These are phyloP conservation scores for Akanthomyces muscarius DNA, from an alignment of 2,329 filamentous ascomycete species.

Conservation along the genomic window DNA sequence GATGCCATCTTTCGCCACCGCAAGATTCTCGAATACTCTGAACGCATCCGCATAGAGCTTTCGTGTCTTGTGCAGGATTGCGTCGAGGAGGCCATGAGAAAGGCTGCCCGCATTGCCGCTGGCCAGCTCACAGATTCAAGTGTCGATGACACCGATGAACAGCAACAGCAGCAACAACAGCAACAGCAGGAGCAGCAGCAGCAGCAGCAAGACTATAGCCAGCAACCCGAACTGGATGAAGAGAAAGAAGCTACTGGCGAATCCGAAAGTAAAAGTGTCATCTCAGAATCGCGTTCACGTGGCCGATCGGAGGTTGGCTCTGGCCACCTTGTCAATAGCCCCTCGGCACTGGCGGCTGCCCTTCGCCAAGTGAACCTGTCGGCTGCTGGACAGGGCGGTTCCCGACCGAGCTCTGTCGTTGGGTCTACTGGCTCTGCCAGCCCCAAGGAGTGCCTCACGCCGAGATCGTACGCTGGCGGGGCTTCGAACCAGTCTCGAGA, in stretches of 20 bases:
- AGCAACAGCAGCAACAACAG: not conserved
- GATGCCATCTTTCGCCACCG: constrained; percentile 90
- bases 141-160: constrained; percentile 46
- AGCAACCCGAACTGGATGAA: not conserved
- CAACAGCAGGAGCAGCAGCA: not conserved
- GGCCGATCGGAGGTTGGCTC: constrained; percentile 43
- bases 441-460: constrained; percentile 85
- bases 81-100: constrained; percentile 85
- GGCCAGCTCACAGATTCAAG: constrained; percentile 79
- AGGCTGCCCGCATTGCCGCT: constrained; percentile 82
- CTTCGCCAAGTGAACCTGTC: constrained; percentile 40
- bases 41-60: constrained; percentile 92
- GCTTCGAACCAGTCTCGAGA: constrained; percentile 54
- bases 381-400: constrained; percentile 24
- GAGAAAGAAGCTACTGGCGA: constrained; percentile 30
- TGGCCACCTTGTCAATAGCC: constrained; percentile 28
- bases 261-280: constrained; percentile 22
- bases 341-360: constrained; percentile 54
- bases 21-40: constrained; percentile 90
- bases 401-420: constrained; percentile 51
- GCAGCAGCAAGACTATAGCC: constrained; percentile 12
- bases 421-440: constrained; percentile 84
- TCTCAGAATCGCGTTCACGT: constrained; percentile 10
- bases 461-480: constrained; percentile 70
- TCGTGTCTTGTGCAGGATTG: constrained; percentile 91